Conservation (phyloP, 2,329 filamentous ascomycete species). For the Aspergillus tamarii region DNA sequence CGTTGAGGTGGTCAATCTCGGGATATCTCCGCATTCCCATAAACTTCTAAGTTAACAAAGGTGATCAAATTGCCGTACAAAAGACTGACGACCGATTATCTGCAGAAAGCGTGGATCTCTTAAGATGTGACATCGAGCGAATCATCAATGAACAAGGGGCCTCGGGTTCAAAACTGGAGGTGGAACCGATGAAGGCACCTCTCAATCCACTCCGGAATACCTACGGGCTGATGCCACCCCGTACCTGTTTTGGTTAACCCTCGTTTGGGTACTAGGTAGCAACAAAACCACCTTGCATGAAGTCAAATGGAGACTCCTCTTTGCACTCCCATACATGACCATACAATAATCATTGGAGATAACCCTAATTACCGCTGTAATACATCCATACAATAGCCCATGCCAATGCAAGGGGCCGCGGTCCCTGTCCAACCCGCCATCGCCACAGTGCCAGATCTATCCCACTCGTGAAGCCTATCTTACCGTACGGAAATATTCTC, state of each 20-base stretch:
- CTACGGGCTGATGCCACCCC: not conserved
- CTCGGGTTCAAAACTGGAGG: not conserved
- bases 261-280: slow-evolving; percentile 3
- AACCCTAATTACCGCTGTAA: not conserved
- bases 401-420: slow-evolving; percentile 4
- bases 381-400: slow-evolving; percentile 3
- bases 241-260: not conserved
- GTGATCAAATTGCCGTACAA: not conserved
- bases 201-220: not conserved
- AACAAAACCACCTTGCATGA: not conserved
- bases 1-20: not conserved
- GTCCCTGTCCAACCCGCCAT: not conserved
- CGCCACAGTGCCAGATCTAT: slow-evolving; percentile 4
- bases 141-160: not conserved
- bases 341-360: slow-evolving; percentile 5
- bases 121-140: not conserved
- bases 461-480: not conserved
- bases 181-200: not conserved
- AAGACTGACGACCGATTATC: not conserved
- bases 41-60: not conserved
- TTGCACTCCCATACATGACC: not conserved
- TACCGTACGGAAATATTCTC: not conserved
- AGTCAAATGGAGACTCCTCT: not conserved
- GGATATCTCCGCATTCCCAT: not conserved
- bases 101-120: not conserved